A percentile compares a stretch with the other conserved stretches of the same genome.
Conservation (phyloP, 176 grass and related monocot genomes). For the Avena insularis region DNA sequence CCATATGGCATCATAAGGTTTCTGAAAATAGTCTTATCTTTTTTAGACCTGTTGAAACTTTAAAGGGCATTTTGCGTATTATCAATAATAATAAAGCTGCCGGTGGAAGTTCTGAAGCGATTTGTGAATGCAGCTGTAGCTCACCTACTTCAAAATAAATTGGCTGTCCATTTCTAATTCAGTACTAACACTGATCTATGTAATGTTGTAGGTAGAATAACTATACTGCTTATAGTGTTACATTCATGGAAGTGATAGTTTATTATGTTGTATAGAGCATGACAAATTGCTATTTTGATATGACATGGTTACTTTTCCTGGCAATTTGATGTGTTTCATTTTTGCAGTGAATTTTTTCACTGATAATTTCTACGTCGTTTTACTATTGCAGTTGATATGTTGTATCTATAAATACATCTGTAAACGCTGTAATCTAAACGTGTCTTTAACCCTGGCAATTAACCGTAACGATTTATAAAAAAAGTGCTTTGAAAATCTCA, state of each 20-base stretch:
- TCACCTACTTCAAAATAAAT: constrained; percentile 5
- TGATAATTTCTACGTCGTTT: constrained; percentile 25
- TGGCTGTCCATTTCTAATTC: constrained; percentile 14
- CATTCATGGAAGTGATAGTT: constrained; percentile 9
- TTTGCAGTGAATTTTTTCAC: background rate
- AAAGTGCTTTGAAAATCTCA: constrained; percentile 9
- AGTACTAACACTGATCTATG: constrained; percentile 24
- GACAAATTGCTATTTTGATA: constrained; percentile 26
- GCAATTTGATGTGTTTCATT: constrained; percentile 8
- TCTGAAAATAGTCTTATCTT: background rate
- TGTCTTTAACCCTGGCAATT: background rate
- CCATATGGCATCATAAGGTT: constrained; percentile 7
- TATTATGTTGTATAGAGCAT: background rate
- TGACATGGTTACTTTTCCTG: constrained; percentile 22
- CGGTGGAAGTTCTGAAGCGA: background rate
- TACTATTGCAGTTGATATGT: background rate
- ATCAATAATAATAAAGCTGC: constrained; percentile 24
- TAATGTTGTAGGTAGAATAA: constrained; percentile 28
- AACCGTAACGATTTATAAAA: constrained; percentile 29
- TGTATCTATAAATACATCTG: background rate
- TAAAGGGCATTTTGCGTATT: background rate
- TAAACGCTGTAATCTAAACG: background rate
- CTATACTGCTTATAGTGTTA: constrained; percentile 28
- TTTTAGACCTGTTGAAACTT: background rate
- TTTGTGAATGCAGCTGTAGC: constrained; percentile 8